A percentile compares a stretch with the other conserved stretches of the same genome.
Evolutionary conservation across 2,329 filamentous ascomycete genomes (phyloP).

Genomic region (Aureobasidium sp.): DNA sequence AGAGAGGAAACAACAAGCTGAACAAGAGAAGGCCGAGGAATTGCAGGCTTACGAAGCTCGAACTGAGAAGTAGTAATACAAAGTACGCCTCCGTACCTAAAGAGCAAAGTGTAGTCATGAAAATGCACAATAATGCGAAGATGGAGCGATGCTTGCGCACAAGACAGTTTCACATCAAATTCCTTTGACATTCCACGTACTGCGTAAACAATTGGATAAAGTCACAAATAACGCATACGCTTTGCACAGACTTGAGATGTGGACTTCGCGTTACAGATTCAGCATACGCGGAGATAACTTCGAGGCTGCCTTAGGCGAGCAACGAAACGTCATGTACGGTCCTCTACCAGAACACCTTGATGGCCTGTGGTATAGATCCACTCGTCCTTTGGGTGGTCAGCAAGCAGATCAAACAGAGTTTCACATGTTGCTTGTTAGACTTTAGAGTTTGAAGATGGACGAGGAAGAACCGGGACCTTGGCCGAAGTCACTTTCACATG

Average conservation of each 20-base stretch:
- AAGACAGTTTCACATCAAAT: too few relatives aligned
- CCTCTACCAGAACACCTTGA: not conserved
- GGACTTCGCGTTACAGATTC: too few relatives aligned
- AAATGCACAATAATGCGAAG: too few relatives aligned
- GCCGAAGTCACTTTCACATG: not conserved
- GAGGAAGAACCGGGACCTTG: not conserved
- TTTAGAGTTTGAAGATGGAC: not conserved
- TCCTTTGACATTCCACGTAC: too few relatives aligned
- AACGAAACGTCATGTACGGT: not conserved
- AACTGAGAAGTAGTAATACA: not conserved
- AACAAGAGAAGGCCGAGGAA: not conserved
- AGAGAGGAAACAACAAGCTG: constrained; percentile 14
- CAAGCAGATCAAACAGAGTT: not conserved
- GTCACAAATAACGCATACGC: too few relatives aligned
- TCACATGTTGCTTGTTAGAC: not conserved
- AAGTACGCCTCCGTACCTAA: not conserved
- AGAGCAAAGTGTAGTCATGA: too few relatives aligned
- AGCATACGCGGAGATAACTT: too few relatives aligned
- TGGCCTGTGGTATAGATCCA: constrained; percentile 2
- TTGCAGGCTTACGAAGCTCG: not conserved
- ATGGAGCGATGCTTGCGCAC: too few relatives aligned
- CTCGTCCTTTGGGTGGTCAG: not conserved
- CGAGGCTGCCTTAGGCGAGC: not conserved
- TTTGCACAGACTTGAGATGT: too few relatives aligned
- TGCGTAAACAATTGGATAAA: too few relatives aligned